Base-by-base conservation (phyloP, 2,329 filamentous ascomycete species). In the Fusarium pseudoanthophilum region DNA sequence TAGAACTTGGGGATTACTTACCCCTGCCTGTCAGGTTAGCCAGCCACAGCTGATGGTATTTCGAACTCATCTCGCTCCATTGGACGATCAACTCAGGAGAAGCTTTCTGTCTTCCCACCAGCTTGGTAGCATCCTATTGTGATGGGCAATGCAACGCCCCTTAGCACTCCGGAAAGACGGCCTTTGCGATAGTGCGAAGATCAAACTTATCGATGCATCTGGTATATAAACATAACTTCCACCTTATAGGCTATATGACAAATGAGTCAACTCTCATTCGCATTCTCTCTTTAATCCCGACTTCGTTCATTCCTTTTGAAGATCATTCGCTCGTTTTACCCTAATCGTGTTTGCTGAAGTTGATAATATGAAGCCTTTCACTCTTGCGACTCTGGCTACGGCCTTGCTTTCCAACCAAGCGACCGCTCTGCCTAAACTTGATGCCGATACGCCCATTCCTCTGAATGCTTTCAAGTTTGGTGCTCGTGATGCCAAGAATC, bases 391-490 rank as follows among this genome's bases (percentile, higher is more conserved):
- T 51, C 42, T 57, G 40, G 58, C 71, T 6, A 53, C 53, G 13
- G 71, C 67, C 30, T 21, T 71, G 46, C 67, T 73, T 21, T 67
- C 62, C 9, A 55, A 61, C 53, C 66, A 73, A 26, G 70, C 58
- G 10, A 21, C 61, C 20, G 71, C 71, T 28, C 28, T 67, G 11
- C 71, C 70, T 14, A 48, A 45, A 7, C 18, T 73, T 16, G 42
- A 73, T 11, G 36, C 67, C 0, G 62, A 73, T 7, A 71, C 71
- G 9, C 57, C 66, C 4, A 73, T 73, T 13, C 61, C 70, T 20
- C 71, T 73, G 16, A 61, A 73, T 30, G 71, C 71, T 4, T 73
- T 73, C 46, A 73, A 64, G 58, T 34, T 73, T 5, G 18, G 45
- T 5, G 1, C 32, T 11, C 55, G 67, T 1, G 34, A 21, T 18